Evolutionary conservation across 1,139 yeast species (phyloP), one percentile per base, ranked within the genome.

Genomic region (Wickerhamomyces sp.): DNA sequence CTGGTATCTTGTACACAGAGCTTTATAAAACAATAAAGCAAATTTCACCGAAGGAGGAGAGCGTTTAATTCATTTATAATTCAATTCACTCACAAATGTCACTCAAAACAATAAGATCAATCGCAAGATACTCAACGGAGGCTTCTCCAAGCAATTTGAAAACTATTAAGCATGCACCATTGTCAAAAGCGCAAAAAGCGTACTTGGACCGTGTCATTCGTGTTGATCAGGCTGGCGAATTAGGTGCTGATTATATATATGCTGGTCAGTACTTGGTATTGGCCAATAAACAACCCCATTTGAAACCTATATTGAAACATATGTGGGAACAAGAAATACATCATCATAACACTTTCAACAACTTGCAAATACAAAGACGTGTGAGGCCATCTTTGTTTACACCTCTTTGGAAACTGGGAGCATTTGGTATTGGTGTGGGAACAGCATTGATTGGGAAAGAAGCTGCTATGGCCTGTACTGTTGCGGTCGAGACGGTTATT

Each of bases 401-500:
- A 0, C 98, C 98, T 4, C 56, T 88, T 2, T 92, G 99, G 98
- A 88, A 86, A 58, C 65, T 77, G 0, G 97, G 97, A 3, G 97
- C 98, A 0, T 72, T 84, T 40, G 81, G 82, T 0, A 70, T 92
- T 65, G 99, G 99, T 3, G 78, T 78, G 1, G 84, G 82, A 1
- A 92, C 98, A 0, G 97, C 96, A 0, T 55, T 85, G 39, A 65
- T 90, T 48, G 85, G 96, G 21, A 87, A 88, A 55, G 96, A 92
- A 59, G 97, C 97, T 1, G 98, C 98, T 2, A 92, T 92, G 99
- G 98, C 98, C 1, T 94, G 99, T 58, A 92, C 99, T 0, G 97
- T 90, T 45, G 98, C 98, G 0, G 98, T 92, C 1, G 99, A 92
- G 63, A 94, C 98, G 0, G 97, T 94, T 3, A 94, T 92, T 61